phyloP scores from a whole-genome alignment of 306 rosid genomes.

The Sphenostylis stenocarpa region DNA sequence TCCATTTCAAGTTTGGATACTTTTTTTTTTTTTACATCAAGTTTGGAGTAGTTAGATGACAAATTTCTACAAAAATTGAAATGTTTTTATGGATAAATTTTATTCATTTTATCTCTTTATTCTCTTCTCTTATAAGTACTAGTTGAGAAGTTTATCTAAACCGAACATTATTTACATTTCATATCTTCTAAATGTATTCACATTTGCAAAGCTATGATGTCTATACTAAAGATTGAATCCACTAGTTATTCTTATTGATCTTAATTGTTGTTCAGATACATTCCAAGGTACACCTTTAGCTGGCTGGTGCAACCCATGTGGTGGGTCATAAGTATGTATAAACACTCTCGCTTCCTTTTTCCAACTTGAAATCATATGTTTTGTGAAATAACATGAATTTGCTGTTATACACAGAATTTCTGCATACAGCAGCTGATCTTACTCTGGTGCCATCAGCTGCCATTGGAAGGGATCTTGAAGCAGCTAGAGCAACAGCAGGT shows the following conservation, averaged over 20 bases:
- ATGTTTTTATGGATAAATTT: not conserved
- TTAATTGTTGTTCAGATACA: conserved; percentile 61
- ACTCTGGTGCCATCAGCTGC: conserved; percentile 97
- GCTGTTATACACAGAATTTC: conserved; percentile 64
- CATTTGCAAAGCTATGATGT: conserved; percentile 15
- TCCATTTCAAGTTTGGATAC: not conserved
- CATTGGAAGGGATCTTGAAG: conserved; percentile 79
- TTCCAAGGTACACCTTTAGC: conserved; percentile 98
- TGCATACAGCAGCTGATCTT: conserved; percentile 93
- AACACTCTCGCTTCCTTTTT: conserved; percentile 14
- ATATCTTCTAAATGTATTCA: not conserved
- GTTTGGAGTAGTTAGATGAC: not conserved
- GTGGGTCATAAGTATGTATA: conserved; percentile 78
- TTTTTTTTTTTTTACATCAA: too few relatives aligned
- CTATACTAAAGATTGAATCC: not conserved
- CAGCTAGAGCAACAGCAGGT: conserved; percentile 80
- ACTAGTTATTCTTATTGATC: conserved; percentile 19
- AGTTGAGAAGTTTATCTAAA: not conserved
- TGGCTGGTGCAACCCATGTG: conserved; percentile 99
- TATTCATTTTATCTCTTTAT: not conserved
- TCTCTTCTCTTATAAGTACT: not conserved
- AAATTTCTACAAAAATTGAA: not conserved
- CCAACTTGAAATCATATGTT: not conserved
- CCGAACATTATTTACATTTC: not conserved
- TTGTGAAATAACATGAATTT: conserved; percentile 29